Evolutionary conservation across 1,139 yeast genomes (phyloP).

Genomic region (Diutina siamensis): DNA sequence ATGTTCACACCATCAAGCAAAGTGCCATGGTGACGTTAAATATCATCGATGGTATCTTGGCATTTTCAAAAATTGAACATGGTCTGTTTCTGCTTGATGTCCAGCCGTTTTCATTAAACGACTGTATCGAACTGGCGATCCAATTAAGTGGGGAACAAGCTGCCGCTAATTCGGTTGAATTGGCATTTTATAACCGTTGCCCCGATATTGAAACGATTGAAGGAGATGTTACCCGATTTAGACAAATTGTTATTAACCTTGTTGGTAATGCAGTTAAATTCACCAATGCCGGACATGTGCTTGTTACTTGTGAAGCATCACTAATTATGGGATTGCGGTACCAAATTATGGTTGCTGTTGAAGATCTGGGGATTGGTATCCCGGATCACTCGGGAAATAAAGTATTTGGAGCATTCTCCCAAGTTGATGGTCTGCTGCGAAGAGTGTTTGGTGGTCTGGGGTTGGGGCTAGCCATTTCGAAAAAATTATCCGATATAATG

Average conservation of each 20-base stretch:
- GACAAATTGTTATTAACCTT: slow-evolving; percentile 43
- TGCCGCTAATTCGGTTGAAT: slow-evolving; percentile 31
- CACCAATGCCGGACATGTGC: slow-evolving; percentile 36
- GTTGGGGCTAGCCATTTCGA: slow-evolving; percentile 47
- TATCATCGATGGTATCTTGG: slow-evolving; percentile 46
- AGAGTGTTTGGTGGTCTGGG: slow-evolving; percentile 53
- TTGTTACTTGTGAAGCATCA: slow-evolving; percentile 25
- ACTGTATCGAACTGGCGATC: slow-evolving; percentile 41
- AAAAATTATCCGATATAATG: slow-evolving; percentile 47
- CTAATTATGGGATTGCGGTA: slow-evolving; percentile 23
- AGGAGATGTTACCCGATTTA: slow-evolving; percentile 42
- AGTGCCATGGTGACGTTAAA: slow-evolving; percentile 43
- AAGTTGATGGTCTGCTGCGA: slow-evolving; percentile 49
- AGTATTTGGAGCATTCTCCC: slow-evolving; percentile 49
- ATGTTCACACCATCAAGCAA: slow-evolving; percentile 41
- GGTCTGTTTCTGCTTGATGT: slow-evolving; percentile 38
- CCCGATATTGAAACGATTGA: slow-evolving; percentile 29
- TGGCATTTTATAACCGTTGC: slow-evolving; percentile 35
- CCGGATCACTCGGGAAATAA: slow-evolving; percentile 35
- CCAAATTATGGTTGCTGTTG: slow-evolving; percentile 31
- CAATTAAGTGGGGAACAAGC: slow-evolving; percentile 45
- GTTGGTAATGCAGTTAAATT: slow-evolving; percentile 51
- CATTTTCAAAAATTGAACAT: slow-evolving; percentile 46
- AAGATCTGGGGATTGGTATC: slow-evolving; percentile 55
- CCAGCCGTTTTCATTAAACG: slow-evolving; percentile 38